Conservation (phyloP, 495 filamentous ascomycete species). For the Gamarada debralockiae region DNA sequence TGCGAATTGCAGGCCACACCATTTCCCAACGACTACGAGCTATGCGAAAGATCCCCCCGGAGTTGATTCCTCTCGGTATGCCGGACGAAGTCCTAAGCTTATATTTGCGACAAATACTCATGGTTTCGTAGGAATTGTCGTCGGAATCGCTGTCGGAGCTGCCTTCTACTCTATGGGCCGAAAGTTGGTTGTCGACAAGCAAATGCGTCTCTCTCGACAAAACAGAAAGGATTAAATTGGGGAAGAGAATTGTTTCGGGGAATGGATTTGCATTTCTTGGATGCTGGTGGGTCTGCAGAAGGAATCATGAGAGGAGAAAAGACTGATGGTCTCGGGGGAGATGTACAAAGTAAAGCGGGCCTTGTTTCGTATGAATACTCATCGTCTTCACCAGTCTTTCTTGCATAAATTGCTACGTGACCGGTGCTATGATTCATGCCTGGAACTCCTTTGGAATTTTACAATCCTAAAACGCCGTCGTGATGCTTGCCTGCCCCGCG, state of each 20-base stretch:
- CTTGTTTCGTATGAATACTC: constrained; percentile 15
- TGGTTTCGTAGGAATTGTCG: constrained; percentile 65
- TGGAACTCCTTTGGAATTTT: constrained; percentile 12
- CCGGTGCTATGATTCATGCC: not conserved
- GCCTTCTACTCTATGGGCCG: constrained; percentile 74
- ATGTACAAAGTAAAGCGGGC: constrained; percentile 17
- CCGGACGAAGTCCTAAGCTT: no score
- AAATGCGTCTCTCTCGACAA: constrained; percentile 63
- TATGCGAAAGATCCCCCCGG: constrained; percentile 83
- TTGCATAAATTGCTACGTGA: not conserved
- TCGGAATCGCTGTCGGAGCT: constrained; percentile 61
- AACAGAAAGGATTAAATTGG: constrained; percentile 23
- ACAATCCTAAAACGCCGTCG: constrained; percentile 19
- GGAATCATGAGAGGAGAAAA: not conserved
- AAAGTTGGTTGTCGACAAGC: constrained; percentile 87
- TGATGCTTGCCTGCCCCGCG: not conserved
- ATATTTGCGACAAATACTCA: no score
- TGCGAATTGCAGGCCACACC: constrained; percentile 68
- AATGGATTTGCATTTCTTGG: not conserved
- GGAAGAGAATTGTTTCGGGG: not conserved
- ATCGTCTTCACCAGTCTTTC: not conserved
- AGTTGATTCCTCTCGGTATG: constrained; percentile 93
- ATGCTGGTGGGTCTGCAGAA: not conserved
- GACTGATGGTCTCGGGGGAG: not conserved
- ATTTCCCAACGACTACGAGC: constrained; percentile 91